phyloP scores from a whole-genome alignment of 441 rosid genomes.

The Raphanus hybrid region DNA sequence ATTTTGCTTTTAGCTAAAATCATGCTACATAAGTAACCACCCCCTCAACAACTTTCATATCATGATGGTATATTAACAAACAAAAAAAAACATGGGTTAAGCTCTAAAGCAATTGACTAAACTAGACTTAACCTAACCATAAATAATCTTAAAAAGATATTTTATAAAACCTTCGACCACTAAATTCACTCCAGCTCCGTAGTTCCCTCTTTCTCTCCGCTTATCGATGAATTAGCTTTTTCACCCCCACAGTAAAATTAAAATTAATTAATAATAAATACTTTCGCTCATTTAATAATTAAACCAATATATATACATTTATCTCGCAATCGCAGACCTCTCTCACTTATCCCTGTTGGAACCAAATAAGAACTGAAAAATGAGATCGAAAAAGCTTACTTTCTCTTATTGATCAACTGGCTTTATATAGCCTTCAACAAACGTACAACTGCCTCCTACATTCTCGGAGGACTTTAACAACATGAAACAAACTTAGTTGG shows the following conservation, averaged over 20 bases:
- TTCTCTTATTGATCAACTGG: background rate
- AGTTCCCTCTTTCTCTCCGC: slow-evolving; percentile 23
- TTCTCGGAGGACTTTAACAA: background rate
- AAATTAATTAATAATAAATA: background rate
- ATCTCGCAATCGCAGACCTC: background rate
- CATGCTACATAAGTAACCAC: background rate
- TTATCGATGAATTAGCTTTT: background rate
- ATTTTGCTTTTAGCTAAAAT: no score
- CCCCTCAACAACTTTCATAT: slow-evolving; percentile 24
- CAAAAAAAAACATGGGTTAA: background rate
- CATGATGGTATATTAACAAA: background rate
- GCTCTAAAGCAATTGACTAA: slow-evolving; percentile 29
- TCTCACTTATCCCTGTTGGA: background rate
- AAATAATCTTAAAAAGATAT: slow-evolving; percentile 7
- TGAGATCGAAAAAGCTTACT: background rate
- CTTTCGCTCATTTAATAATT: slow-evolving; percentile 1
- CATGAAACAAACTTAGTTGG: background rate
- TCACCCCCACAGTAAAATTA: background rate
- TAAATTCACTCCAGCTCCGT: slow-evolving; percentile 36
- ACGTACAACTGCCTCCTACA: background rate
- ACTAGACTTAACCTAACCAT: background rate
- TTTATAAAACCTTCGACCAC: slow-evolving; percentile 14
- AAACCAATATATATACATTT: slow-evolving; percentile 6
- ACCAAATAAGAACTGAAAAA: no score
- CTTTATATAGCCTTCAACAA: background rate